Evolutionary conservation across 2,329 filamentous ascomycete species (phyloP), one percentile per base, ranked within the genome.

Genomic region (Pseudogymnoascus pannorum): DNA sequence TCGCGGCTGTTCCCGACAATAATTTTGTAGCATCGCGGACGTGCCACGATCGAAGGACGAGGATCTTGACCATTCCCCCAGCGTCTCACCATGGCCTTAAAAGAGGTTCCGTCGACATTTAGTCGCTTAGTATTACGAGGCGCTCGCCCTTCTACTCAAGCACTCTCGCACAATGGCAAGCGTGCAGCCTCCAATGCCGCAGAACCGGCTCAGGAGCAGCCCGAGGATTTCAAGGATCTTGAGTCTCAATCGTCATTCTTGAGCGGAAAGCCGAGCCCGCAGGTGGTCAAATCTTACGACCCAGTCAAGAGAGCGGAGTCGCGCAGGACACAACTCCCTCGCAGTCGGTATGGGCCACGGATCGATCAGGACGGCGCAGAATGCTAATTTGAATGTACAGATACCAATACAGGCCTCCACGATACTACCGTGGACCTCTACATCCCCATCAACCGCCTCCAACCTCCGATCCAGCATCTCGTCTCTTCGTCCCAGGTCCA

Each of bases 351-450:
- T 58, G 69, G 40, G 20, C 35, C 7, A 8, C 44, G 59, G 26
- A 61, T 20, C 24, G 14, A 60, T 26, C 20, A 57, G 8, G 62
- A 14, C 48, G 16, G 58, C 31, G 20, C 36, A 40, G 16, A 62
- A 38, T 61, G 38, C 64, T 67, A 62, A 66, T 44, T 48, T 18
- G 9, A 36, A 54, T 35, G 29, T 64, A 26, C 64, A 96, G 93
- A 81, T 99, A 97, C 78, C 90, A 96, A 76, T 97, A 89, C 76
- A 91, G 92, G 66, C 88, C 93, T 58, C 94, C 94, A 65, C 94
- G 93, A 78, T 99, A 92, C 82, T 87, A 96, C 75, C 90, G 93
- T 71, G 94, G 94, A 61, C 92, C 92, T 66, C 81, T 97, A 22
- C 92, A 97, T 73, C 94, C 94, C 58, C 86, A 97, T 70, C 91